These are phyloP conservation scores for Haemoproteus tartakovskyi DNA, from an alignment of 169 alveolate genomes.

Conservation along the genomic window DNA sequence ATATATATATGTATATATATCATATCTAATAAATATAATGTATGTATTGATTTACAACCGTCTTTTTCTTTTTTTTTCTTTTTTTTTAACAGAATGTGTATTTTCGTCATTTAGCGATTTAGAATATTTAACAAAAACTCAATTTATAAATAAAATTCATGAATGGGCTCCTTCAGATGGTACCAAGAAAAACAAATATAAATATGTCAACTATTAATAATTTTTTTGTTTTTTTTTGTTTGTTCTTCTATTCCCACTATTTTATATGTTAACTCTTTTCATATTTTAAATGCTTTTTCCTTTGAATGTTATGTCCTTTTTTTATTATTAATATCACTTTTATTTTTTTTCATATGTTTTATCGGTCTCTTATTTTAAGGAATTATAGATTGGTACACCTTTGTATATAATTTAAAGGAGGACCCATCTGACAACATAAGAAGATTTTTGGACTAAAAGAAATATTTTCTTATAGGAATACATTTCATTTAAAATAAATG, in stretches of 20 bases:
- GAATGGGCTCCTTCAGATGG: conserved; percentile 69
- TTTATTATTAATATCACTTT: too few relatives aligned
- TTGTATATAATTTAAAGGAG: conserved; percentile 48
- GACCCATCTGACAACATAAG: conserved; percentile 59
- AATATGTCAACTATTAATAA: too few relatives aligned
- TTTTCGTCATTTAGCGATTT: conserved; percentile 54
- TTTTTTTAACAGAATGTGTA: conserved; percentile 24
- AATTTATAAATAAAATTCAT: conserved; percentile 36
- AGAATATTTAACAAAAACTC: conserved; percentile 32
- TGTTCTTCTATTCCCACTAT: too few relatives aligned
- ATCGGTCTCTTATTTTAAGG: conserved; percentile 2
- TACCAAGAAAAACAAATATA: not conserved
- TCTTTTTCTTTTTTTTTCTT: not conserved
- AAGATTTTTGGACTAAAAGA: conserved; percentile 37
- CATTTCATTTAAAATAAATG: too few relatives aligned
- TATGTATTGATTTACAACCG: not conserved
- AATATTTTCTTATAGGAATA: too few relatives aligned
- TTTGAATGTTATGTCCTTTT: too few relatives aligned
- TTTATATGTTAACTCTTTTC: too few relatives aligned
- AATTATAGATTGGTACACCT: conserved; percentile 60
- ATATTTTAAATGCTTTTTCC: too few relatives aligned
- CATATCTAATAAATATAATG: too few relatives aligned
- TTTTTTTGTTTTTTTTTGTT: too few relatives aligned
- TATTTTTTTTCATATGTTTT: not conserved
- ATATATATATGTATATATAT: too few relatives aligned